Base-by-base conservation (phyloP, 352 stramenopile species). In the Phytophthora fragariae region DNA sequence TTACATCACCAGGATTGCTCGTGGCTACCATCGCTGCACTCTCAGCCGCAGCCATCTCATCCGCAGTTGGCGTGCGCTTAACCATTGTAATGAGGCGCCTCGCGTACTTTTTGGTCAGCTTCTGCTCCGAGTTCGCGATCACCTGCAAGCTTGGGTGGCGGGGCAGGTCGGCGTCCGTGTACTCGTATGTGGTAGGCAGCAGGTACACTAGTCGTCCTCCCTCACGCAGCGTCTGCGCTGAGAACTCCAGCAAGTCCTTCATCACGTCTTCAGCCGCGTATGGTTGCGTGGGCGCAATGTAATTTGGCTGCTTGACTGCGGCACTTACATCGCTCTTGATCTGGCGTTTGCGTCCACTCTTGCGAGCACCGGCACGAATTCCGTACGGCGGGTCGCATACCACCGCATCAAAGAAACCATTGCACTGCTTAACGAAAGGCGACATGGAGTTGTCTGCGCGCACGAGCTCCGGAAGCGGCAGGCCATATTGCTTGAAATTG, bases 231-330 rank as follows among this genome's bases (percentile, higher is more conserved):
- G 85, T 90, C 55, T 78, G 73, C 5, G 93, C 91, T 9, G 92
- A 80, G 65, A 99, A 95, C 70, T 98, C 87, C 21, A 99, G 82
- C 54, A 99, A 76, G 77, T 99, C 97, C 1, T 89, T 87, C 94
- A 99, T 98, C 44, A 99, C 96, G 78, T 99, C 97, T 49, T 98
- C 96, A 7, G 98, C 95, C 6, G 92, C 81, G 83, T 99, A 99
- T 35, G 92, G 86, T 70, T 98, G 90, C 14, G 97, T 99, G 52
- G 96, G 92, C 17, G 97, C 92, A 71, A 99, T 98, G 78, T 99
- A 98, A 68, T 97, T 94, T 47, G 91, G 77, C 49, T 95, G 77
- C 65, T 97, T 85, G n/a, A 72, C 56, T 0, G 65, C 59, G 24
- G 58, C 60, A 41, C 57, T 70, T 6, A 79, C 54, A 50, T 80